Base-by-base conservation (phyloP, 2,329 filamentous ascomycete species). In the Exophiala mesophila region DNA sequence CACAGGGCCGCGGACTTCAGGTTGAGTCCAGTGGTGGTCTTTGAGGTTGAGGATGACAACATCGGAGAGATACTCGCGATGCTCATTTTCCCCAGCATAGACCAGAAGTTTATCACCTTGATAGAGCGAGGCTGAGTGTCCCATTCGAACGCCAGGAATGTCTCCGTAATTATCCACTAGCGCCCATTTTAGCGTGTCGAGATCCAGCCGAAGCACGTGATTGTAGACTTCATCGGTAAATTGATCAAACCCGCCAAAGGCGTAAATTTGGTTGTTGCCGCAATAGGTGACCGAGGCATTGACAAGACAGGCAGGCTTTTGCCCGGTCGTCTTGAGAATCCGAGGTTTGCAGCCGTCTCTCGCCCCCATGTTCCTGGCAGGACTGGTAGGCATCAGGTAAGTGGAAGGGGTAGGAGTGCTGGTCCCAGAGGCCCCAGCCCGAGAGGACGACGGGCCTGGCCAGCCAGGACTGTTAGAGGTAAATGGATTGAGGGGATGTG, bases 201-300 rank as follows among this genome's bases (percentile, higher is more conserved):
- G 76, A 63, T 98, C 89, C 38, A 98, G 70, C 57, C 81, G 83
- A 51, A 98, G 73, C 30, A 98, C 92, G 68, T 98, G 92, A 61
- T 98, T 98, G 68, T 98, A 98, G 13, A 98, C 83, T 70, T 98
- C 92, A 63, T 98, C 92, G 1, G 92, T 98, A 62, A 95, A 97
- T 65, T 97, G 90, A 61, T 98, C 92, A 60, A 98, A 98, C 13
- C 92, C 92, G 31, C 92, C 92, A 71, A 98, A 98, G 8, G 90
- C 92, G 66, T 94, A 97, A 57, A 98, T 97, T 65, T 92, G 82
- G 63, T 97, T 92, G 67, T 95, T 92, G 46, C 89, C 89, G 59
- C 92, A 95, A 64, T 95, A 96, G n/a, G 92, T 98, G 47, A 97
- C 90, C 1, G 92, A 97, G 39, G 92, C 92, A 71, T 98, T 98